Conservation (phyloP, 768 basidiomycete species). For the Amanita brunnescens region DNA sequence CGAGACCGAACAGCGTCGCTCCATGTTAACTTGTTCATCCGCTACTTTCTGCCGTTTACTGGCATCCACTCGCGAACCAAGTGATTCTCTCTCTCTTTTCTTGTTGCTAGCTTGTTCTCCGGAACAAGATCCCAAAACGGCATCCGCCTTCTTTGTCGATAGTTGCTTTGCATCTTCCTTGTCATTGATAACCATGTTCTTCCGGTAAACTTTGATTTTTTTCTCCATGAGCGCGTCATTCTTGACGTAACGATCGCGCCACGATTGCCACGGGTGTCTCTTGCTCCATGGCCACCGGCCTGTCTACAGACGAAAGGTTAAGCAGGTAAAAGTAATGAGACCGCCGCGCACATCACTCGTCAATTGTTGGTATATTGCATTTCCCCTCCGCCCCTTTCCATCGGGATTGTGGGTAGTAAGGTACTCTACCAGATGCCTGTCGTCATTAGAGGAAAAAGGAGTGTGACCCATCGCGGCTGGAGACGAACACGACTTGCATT, state of each 20-base stretch:
- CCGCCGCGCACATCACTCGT: slow-evolving; percentile 34
- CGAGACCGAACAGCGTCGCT: background rate
- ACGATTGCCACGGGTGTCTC: slow-evolving; percentile 49
- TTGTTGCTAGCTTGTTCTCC: background rate
- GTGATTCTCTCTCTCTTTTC: slow-evolving; percentile 8
- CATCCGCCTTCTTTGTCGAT: background rate
- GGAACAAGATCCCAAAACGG: background rate
- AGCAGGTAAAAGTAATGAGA: background rate
- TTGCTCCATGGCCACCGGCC: slow-evolving; percentile 42
- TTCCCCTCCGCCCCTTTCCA: slow-evolving; percentile 35
- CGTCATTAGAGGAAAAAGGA: slow-evolving; percentile 31
- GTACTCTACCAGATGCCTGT: slow-evolving; percentile 33
- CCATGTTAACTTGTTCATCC: background rate
- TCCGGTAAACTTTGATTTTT: slow-evolving; percentile 31
- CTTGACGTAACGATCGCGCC: slow-evolving; percentile 53
- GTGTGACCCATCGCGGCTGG: slow-evolving; percentile 12
- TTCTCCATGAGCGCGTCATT: slow-evolving; percentile 32
- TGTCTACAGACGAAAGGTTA: slow-evolving; percentile 19
- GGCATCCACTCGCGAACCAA: background rate
- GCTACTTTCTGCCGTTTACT: background rate
- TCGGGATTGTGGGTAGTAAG: slow-evolving; percentile 40
- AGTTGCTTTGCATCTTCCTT: slow-evolving; percentile 8
- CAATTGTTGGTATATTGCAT: slow-evolving; percentile 32
- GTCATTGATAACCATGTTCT: slow-evolving; percentile 13
- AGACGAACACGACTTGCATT: no score